A percentile compares a stretch with the other conserved stretches of the same genome.
These are phyloP conservation scores for Ceratocystis alfenasii DNA, from an alignment of 2,329 filamentous ascomycete genomes.

Conservation along the genomic window DNA sequence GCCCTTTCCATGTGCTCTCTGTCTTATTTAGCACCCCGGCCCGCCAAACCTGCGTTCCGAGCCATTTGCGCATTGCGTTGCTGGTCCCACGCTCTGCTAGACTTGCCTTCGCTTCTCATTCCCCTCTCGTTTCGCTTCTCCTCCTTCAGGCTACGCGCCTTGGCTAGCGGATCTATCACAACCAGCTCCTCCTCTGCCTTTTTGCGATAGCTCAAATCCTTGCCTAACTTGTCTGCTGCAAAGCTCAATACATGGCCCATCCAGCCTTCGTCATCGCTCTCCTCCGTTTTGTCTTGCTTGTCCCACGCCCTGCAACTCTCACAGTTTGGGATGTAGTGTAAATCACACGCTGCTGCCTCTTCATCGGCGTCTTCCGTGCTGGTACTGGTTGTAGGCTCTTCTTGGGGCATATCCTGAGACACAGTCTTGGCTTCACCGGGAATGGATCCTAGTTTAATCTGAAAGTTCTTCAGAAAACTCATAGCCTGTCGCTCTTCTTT, in stretches of 20 bases:
- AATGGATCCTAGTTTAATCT: slow-evolving; percentile 9
- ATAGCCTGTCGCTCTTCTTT: slow-evolving; percentile 30
- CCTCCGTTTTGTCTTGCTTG: slow-evolving; percentile 42
- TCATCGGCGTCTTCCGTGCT: slow-evolving; percentile 39
- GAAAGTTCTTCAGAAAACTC: slow-evolving; percentile 22
- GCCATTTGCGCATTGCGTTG: slow-evolving; percentile 46
- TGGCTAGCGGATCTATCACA: slow-evolving; percentile 84
- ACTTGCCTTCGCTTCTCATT: slow-evolving; percentile 38
- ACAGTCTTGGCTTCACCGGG: slow-evolving; percentile 2
- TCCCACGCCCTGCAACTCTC: slow-evolving; percentile 86
- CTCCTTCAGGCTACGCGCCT: slow-evolving; percentile 59
- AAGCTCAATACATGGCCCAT: slow-evolving; percentile 78
- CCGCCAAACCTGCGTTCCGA: slow-evolving; percentile 40
- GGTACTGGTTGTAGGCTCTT: background rate
- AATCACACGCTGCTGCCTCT: slow-evolving; percentile 69
- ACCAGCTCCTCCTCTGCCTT: slow-evolving; percentile 85
- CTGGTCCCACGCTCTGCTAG: slow-evolving; percentile 47
- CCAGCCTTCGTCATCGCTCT: slow-evolving; percentile 51
- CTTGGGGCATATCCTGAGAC: background rate
- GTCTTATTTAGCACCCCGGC: slow-evolving; percentile 43
- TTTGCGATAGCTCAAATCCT: slow-evolving; percentile 79
- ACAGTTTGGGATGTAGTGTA: slow-evolving; percentile 93
- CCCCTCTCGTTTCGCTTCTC: slow-evolving; percentile 50
- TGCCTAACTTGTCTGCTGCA: slow-evolving; percentile 78
- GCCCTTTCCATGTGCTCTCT: background rate